Evolutionary conservation across 2,329 filamentous ascomycete genomes (phyloP).

Genomic region (Colletotrichum sp.): DNA sequence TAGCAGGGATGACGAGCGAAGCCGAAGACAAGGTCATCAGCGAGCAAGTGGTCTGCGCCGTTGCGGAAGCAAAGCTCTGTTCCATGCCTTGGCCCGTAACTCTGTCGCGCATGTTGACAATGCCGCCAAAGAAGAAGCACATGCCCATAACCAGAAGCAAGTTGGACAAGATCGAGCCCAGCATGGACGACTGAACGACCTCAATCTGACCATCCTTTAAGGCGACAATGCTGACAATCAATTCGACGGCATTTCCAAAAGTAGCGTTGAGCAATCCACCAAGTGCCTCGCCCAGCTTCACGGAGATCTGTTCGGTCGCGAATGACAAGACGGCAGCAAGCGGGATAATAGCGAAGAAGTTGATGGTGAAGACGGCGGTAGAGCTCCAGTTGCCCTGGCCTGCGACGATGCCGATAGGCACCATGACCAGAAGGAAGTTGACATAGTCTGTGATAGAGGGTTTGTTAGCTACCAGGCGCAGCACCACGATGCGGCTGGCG

Average conservation of each 20-base stretch:
- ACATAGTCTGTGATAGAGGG: constrained; percentile 52
- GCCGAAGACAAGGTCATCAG: constrained; percentile 79
- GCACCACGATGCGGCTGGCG: not conserved
- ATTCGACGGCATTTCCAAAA: constrained; percentile 80
- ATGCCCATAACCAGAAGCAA: constrained; percentile 85
- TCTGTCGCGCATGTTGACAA: constrained; percentile 61
- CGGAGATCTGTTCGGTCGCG: constrained; percentile 78
- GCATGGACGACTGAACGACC: constrained; percentile 97
- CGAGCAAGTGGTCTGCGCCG: constrained; percentile 78
- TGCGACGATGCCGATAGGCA: constrained; percentile 74
- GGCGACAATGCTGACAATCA: constrained; percentile 91
- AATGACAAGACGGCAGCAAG: constrained; percentile 77
- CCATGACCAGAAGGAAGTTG: constrained; percentile 76
- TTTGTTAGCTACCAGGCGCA: not conserved
- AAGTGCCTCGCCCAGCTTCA: constrained; percentile 74
- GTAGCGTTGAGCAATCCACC: constrained; percentile 79
- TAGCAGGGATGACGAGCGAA: constrained; percentile 79
- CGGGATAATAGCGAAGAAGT: constrained; percentile 82
- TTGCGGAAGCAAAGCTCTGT: constrained; percentile 76
- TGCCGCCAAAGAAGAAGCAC: constrained; percentile 79
- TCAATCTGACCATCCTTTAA: constrained; percentile 85
- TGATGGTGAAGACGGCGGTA: constrained; percentile 74
- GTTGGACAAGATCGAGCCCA: constrained; percentile 94
- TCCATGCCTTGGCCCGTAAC: constrained; percentile 64
- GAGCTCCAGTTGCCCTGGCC: constrained; percentile 68